Percentiles rank a stretch among this genome's conserved stretches.
phyloP scores from a whole-genome alignment of 1,284 basidiomycete genomes.

The Anthracocystis walkeri region DNA sequence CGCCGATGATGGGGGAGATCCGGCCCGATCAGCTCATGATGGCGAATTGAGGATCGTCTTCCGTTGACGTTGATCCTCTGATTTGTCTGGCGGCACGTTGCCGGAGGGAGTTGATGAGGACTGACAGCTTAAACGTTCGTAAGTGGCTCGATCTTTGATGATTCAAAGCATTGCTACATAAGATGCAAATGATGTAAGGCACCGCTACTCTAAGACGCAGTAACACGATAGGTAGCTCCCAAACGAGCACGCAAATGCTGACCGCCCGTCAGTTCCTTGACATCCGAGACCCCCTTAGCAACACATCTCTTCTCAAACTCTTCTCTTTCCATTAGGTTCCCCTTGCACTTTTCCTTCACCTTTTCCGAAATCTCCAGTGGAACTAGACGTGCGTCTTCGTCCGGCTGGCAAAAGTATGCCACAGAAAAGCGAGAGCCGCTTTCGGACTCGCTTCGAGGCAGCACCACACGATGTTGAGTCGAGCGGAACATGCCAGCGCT shows the following conservation, averaged over 20 bases:
- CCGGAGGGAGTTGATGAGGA: too few relatives aligned
- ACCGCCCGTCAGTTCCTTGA: slow-evolving; percentile 44
- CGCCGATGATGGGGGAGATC: too few relatives aligned
- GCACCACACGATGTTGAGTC: slow-evolving; percentile 59
- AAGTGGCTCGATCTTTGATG: too few relatives aligned
- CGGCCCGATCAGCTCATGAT: too few relatives aligned
- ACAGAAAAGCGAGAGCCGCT: slow-evolving; percentile 54
- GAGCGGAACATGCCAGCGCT: slow-evolving; percentile 52
- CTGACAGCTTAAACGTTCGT: too few relatives aligned
- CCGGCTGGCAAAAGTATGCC: slow-evolving; percentile 62
- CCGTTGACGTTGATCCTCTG: too few relatives aligned
- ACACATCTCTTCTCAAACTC: slow-evolving; percentile 30
- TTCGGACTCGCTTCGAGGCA: slow-evolving; percentile 47
- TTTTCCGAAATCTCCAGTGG: slow-evolving; percentile 27
- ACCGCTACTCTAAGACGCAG: background rate
- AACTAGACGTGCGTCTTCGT: slow-evolving; percentile 45
- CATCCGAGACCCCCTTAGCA: slow-evolving; percentile 43
- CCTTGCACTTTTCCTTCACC: slow-evolving; percentile 17
- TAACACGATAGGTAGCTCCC: slow-evolving; percentile 20
- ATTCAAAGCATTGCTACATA: background rate
- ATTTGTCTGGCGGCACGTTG: too few relatives aligned
- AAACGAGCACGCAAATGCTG: slow-evolving; percentile 50
- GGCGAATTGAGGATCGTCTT: too few relatives aligned
- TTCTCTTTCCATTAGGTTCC: slow-evolving; percentile 24
- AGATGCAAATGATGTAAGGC: too few relatives aligned